Evolutionary conservation across 169 alveolate genomes (phyloP), one percentile per base, ranked within the genome.

Genomic region (Plasmodium blacklocki): DNA sequence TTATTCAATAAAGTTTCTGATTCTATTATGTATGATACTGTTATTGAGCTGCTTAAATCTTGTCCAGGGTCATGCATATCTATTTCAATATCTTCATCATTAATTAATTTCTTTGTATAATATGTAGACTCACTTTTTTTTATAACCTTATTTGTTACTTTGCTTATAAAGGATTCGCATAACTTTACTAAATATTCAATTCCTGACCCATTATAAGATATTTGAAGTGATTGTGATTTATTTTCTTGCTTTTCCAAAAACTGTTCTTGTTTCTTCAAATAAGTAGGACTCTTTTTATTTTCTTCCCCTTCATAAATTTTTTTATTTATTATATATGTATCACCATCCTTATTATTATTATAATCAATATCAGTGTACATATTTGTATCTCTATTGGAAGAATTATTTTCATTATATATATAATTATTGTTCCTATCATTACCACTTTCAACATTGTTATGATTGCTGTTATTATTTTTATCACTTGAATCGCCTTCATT

Each of bases 71-170:
- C 29, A 19, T 67, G 89, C 12, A 76, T 49, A 64, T 76, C 32
- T 76, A 76, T 59, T 50, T 76, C 89, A 19, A 76, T 59, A 50
- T 76, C 74, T 64, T 76, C 89, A 76, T 76, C 64, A 76, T 76
- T 66, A 76, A 64, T 70, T 76, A 76, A 39, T 58, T 63, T 76
- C 47, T 70, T 76, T 56, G 75, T 66, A 45, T 76, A 76, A 73
- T 76, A 76, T 39, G 89, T 76, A 58, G 89, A 76, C 23, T 76
- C 89, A 45, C 76, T 76, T 64, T 23, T 66, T 59, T 54, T 76
- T 63, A 76, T 54, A 76, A 64, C 76, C n/a, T 58, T 70, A 76
- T 47, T 76, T 66, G 89, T 76, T 43, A 76, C 78, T 49, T 76
- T 76, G 58, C 74, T 47, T 64, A 76, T 76, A 54, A 76, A 76